A percentile compares a stretch with the other conserved stretches of the same genome.
Evolutionary conservation across 2,329 filamentous ascomycete species (phyloP).

Genomic region (Cryphonectria nitschkei): DNA sequence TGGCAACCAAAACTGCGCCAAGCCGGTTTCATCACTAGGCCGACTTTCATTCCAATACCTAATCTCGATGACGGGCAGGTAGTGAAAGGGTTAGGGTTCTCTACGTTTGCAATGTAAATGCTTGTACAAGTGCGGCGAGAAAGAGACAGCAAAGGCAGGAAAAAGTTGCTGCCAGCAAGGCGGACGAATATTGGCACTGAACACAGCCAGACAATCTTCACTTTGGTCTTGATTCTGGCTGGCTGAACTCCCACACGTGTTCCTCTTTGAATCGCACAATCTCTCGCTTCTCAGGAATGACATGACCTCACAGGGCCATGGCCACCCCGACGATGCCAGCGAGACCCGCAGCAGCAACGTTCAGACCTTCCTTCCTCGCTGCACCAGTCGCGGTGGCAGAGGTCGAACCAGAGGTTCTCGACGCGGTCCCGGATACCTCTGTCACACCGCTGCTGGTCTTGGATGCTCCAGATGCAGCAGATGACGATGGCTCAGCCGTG

Average conservation of each 20-base stretch:
- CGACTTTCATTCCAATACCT: not conserved
- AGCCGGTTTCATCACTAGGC: not conserved
- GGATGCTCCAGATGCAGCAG: conserved; percentile 8
- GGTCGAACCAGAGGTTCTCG: not conserved
- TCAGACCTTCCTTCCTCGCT: not conserved
- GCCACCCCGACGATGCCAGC: conserved; percentile 17
- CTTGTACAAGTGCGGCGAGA: too few species aligned
- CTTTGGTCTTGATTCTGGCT: not conserved
- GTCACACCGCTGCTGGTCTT: conserved; percentile 14
- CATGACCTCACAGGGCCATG: conserved; percentile 15
- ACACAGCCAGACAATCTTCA: not conserved
- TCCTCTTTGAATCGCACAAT: not conserved
- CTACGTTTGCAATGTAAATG: too few species aligned
- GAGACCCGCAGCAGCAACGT: conserved; percentile 14
- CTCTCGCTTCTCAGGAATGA: not conserved
- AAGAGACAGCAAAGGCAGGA: not conserved
- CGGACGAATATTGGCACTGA: not conserved
- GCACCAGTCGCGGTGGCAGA: conserved; percentile 15
- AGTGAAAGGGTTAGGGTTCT: not conserved
- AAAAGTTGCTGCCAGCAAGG: not conserved
- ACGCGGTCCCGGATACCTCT: not conserved
- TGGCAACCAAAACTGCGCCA: not conserved
- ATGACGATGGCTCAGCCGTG: not conserved
- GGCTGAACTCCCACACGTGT: not conserved
- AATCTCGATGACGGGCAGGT: not conserved